These are phyloP conservation scores for Pseudocercospora vitis DNA, from an alignment of 2,329 filamentous ascomycete species.

Conservation along the genomic window DNA sequence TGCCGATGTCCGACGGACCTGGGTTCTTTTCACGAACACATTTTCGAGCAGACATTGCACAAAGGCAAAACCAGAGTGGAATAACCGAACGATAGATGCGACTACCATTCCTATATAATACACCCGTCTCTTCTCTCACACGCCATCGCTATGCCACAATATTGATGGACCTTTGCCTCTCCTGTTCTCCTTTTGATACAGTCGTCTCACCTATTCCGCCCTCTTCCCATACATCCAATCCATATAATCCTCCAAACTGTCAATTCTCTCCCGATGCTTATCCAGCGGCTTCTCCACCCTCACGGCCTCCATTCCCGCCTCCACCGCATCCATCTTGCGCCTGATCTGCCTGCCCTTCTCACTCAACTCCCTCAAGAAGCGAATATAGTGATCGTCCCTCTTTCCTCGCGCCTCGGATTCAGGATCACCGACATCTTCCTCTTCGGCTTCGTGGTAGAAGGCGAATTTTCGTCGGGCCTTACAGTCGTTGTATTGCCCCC, in stretches of 20 bases:
- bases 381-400: conserved; percentile 48
- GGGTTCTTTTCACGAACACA: too few relatives aligned
- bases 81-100: too few relatives aligned
- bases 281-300: conserved; percentile 31
- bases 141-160: neutral
- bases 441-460: conserved; percentile 45
- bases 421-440: conserved; percentile 36
- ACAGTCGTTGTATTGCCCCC: conserved; percentile 56
- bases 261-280: conserved; percentile 22
- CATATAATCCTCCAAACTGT: conserved; percentile 34
- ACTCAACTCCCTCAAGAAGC: conserved; percentile 50
- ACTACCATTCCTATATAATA: too few relatives aligned
- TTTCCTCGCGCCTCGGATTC: conserved; percentile 36
- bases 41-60: too few relatives aligned
- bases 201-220: neutral
- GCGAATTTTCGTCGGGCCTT: conserved; percentile 57
- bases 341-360: conserved; percentile 61
- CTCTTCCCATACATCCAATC: conserved; percentile 30
- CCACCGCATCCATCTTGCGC: conserved; percentile 53
- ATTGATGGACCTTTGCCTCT: neutral
- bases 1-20: neutral
- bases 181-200: neutral
- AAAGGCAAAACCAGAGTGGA: too few relatives aligned
- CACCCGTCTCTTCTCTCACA: too few relatives aligned
- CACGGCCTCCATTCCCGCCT: conserved; percentile 45